Evolutionary conservation across 1,284 basidiomycete species (phyloP).

Genomic region (Sanghuangporus weigelae): DNA sequence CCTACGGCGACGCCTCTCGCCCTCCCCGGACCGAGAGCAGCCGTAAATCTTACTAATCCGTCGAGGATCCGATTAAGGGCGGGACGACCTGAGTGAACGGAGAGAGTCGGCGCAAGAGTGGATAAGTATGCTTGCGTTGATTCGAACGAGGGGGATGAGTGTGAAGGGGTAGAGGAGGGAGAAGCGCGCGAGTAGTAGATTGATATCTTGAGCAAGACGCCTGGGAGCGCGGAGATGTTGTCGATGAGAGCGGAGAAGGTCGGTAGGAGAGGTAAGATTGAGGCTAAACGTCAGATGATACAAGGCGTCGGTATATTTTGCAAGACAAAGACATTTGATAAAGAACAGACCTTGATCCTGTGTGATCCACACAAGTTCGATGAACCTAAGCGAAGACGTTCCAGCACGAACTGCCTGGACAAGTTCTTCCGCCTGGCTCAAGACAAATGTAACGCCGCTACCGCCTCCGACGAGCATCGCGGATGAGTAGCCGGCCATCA

Average conservation of each 20-base stretch:
- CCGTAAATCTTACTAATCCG: conserved; percentile 43
- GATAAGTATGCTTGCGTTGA: not conserved
- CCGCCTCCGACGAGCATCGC: conserved; percentile 67
- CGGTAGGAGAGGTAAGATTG: conserved; percentile 18
- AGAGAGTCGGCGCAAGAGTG: not conserved
- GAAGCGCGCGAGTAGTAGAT: conserved; percentile 57
- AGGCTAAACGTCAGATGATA: conserved; percentile 30
- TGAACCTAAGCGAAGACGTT: conserved; percentile 47
- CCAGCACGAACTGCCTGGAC: conserved; percentile 49
- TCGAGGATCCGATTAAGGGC: conserved; percentile 36
- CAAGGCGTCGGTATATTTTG: not conserved
- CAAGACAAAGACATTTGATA: conserved; percentile 16
- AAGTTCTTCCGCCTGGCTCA: conserved; percentile 63
- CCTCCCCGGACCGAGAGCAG: conserved; percentile 39
- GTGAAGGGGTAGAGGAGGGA: not conserved
- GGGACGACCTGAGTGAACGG: conserved; percentile 40
- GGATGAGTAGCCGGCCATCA: conserved; percentile 60
- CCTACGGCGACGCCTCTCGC: conserved; percentile 61
- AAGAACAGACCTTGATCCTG: conserved; percentile 45
- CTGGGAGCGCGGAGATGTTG: conserved; percentile 35
- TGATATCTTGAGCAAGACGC: conserved; percentile 42
- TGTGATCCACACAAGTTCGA: conserved; percentile 67
- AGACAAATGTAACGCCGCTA: conserved; percentile 67
- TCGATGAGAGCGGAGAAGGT: conserved; percentile 52
- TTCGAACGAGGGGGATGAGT: not conserved